Evolutionary conservation across 2,329 filamentous ascomycete species (phyloP), one percentile per base, ranked within the genome.

Genomic region (Iodosphaeria phyllophila): DNA sequence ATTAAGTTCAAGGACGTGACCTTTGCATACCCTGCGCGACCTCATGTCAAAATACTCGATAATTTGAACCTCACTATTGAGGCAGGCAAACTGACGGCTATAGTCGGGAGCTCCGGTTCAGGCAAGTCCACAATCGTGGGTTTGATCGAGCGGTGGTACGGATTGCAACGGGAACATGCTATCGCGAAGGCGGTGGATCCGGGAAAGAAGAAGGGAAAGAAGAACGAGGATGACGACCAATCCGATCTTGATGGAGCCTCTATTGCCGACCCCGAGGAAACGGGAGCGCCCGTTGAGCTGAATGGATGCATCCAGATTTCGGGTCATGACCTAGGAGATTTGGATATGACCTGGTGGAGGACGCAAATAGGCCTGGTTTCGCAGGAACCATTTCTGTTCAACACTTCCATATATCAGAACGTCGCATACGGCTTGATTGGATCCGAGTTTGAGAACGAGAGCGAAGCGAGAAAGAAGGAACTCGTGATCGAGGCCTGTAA

Each of bases 71-170:
- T 78, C 6, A 51, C 44, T 1, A 64, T 80, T 28, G 54, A 64
- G 30, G 56, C 64, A 6, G 71, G 72, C 12, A 74, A 76, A 38
- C 61, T 72, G 3, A 79, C 74, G 1, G 76, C 76, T 3, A 72
- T 83, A 11, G 75, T 83, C 12, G 76, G 76, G 0, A 64, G 73
- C 1, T 77, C 71, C 3, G 76, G 76, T 0, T 71, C 64, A 4
- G 76, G 77, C 1, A 84, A 83, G 43, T 76, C 69, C 25, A 83
- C 76, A 0, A 67, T 82, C 14, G 65, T 80, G 1, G 73, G 70
- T 0, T 48, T 83, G 3, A 52, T 82, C 3, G 69, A 82, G 39
- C 55, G 74, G 16, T 82, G 74, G 72, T 82, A 82, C 40, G 64
- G 67, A 3, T 51, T 74, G 1, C 51, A 59, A 18, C 52, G 60